These are phyloP conservation scores for Pochonia chlamydosporia DNA, from an alignment of 2,329 filamentous ascomycete species.

Conservation along the genomic window DNA sequence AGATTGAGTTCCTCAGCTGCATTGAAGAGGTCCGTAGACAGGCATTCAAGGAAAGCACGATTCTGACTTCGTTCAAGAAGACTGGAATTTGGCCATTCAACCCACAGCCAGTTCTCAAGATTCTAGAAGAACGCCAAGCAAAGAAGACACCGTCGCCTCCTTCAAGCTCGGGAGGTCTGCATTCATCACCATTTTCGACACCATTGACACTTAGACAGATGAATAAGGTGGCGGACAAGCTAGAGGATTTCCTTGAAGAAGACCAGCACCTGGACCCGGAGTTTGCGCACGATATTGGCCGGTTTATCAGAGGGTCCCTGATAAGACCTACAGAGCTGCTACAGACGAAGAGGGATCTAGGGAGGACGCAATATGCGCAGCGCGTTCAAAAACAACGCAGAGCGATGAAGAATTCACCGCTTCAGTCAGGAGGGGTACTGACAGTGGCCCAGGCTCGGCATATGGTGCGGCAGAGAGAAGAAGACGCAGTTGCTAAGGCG, in stretches of 20 bases:
- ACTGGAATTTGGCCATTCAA: too few relatives aligned
- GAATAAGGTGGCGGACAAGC: constrained; percentile 5
- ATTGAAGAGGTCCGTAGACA: too few relatives aligned
- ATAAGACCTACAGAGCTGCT: constrained; percentile 3
- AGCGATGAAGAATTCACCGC: background rate
- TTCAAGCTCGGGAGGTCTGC: too few relatives aligned
- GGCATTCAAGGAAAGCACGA: too few relatives aligned
- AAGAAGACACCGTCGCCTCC: too few relatives aligned
- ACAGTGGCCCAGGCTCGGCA: background rate
- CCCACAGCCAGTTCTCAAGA: too few relatives aligned
- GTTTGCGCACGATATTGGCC: background rate
- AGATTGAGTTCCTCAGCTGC: constrained; percentile 5
- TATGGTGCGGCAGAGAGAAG: background rate
- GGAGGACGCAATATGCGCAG: background rate
- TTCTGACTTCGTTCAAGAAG: too few relatives aligned
- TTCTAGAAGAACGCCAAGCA: too few relatives aligned
- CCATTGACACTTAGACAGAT: constrained; percentile 1
- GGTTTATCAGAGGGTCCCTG: constrained; percentile 4
- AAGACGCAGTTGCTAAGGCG: background rate
- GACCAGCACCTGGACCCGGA: background rate
- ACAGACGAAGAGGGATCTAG: constrained; percentile 4
- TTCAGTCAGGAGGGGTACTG: constrained; percentile 2
- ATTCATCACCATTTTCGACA: constrained; percentile 2
- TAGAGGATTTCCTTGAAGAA: constrained; percentile 4
- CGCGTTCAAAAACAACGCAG: background rate